phyloP scores from a whole-genome alignment of 192 early-diverging fungal species.

The Pecoramyces ruminantium region DNA sequence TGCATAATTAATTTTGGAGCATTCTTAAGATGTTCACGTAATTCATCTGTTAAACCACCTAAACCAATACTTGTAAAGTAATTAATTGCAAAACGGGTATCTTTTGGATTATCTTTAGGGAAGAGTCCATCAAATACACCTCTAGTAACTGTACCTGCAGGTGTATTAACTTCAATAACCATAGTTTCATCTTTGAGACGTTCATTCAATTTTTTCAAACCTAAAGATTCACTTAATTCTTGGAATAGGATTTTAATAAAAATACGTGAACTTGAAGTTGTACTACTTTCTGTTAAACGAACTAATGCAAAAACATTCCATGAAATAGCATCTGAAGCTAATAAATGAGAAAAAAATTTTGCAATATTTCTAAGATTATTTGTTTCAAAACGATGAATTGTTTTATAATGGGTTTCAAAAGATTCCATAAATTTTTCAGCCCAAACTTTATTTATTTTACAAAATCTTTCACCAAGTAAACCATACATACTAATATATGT shows the following conservation, averaged over 20 bases:
- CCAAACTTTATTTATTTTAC: slow-evolving; percentile 67
- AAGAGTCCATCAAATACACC: slow-evolving; percentile 76
- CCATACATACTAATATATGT: slow-evolving; percentile 91
- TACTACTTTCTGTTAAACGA: slow-evolving; percentile 82
- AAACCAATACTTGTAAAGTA: slow-evolving; percentile 90
- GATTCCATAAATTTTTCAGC: slow-evolving; percentile 52
- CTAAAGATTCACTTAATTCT: slow-evolving; percentile 68
- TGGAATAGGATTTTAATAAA: slow-evolving; percentile 91
- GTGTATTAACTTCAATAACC: slow-evolving; percentile 21
- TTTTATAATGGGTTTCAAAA: slow-evolving; percentile 73
- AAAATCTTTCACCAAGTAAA: slow-evolving; percentile 81
- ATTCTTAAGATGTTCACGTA: slow-evolving; percentile 70
- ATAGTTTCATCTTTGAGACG: slow-evolving; percentile 48
- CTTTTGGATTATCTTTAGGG: slow-evolving; percentile 69
- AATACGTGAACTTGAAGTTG: slow-evolving; percentile 88
- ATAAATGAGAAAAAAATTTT: slow-evolving; percentile 75
- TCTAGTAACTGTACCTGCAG: slow-evolving; percentile 13
- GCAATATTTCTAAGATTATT: slow-evolving; percentile 84
- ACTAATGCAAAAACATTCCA: slow-evolving; percentile 70
- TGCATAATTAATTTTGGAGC: slow-evolving; percentile 13
- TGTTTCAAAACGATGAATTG: slow-evolving; percentile 83
- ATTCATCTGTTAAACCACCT: slow-evolving; percentile 78
- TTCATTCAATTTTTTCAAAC: slow-evolving; percentile 56
- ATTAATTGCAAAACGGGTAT: slow-evolving; percentile 92
- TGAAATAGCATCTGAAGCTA: slow-evolving; percentile 64